These are phyloP conservation scores for Aspergillus spinulosporus DNA, from an alignment of 2,329 filamentous ascomycete genomes.

Conservation along the genomic window DNA sequence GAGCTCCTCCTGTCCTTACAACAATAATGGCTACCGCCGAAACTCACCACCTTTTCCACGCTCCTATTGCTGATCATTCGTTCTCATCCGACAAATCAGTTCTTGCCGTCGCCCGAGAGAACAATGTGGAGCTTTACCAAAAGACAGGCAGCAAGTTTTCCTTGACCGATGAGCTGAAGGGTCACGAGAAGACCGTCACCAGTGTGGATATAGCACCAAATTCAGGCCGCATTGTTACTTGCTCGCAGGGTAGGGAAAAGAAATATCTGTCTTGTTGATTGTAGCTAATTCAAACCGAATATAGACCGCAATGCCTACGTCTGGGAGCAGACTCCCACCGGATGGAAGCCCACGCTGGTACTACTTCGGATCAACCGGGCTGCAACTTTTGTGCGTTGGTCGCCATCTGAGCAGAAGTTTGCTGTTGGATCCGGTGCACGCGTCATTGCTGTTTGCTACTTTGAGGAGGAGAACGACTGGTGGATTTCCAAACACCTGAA, in stretches of 20 bases:
- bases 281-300: constrained; percentile 10
- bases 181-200: constrained; percentile 95
- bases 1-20: constrained; percentile 84
- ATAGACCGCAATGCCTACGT: constrained; percentile 95
- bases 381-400: constrained; percentile 96
- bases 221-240: constrained; percentile 92
- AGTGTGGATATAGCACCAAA: constrained; percentile 91
- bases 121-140: constrained; percentile 83
- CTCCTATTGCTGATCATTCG: constrained; percentile 94
- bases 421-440: constrained; percentile 94
- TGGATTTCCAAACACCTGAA: constrained; percentile 99
- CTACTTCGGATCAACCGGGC: constrained; percentile 95
- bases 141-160: constrained; percentile 72
- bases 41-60: constrained; percentile 95
- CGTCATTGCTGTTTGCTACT: constrained; percentile 96
- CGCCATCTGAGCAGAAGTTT: constrained; percentile 94
- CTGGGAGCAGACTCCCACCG: constrained; percentile 86
- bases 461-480: constrained; percentile 99
- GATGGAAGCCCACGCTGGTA: constrained; percentile 96
- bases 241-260: constrained; percentile 73
- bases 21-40: constrained; percentile 76
- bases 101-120: constrained; percentile 88
- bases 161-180: constrained; percentile 88
- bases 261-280: not conserved
- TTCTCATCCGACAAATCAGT: constrained; percentile 90